A percentile compares a stretch with the other conserved stretches of the same genome.
phyloP scores from a whole-genome alignment of 306 rosid genomes.

The barrel medic (Medicago truncatula) region DNA sequence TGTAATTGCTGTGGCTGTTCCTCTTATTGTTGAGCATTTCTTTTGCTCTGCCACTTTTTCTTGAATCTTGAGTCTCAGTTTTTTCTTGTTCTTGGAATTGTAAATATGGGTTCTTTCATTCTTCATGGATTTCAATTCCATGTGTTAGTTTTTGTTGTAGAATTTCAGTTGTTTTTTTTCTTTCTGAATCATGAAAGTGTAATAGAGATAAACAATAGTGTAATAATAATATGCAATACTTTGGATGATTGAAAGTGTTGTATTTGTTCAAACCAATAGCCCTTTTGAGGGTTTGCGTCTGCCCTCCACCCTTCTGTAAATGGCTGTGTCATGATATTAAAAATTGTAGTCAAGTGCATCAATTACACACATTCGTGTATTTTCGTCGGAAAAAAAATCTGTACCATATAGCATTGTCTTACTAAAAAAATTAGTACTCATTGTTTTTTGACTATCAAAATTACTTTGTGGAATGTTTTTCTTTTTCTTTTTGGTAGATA shows the following conservation, averaged over 20 bases:
- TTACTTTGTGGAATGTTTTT: too few relatives aligned
- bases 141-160: background rate
- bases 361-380: too few relatives aligned
- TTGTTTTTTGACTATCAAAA: too few relatives aligned
- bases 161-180: background rate
- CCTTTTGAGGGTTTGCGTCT: too few relatives aligned
- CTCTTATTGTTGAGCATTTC: conserved; percentile 36
- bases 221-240: background rate
- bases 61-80: background rate
- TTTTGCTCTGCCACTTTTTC: conserved; percentile 28
- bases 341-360: too few relatives aligned
- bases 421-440: too few relatives aligned
- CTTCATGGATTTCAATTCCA: conserved; percentile 29
- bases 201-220: background rate
- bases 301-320: too few relatives aligned
- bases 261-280: background rate
- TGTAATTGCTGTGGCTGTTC: conserved; percentile 26
- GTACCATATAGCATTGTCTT: too few relatives aligned
- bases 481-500: too few relatives aligned
- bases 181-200: background rate
- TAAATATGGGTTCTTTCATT: conserved; percentile 11
- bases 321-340: too few relatives aligned
- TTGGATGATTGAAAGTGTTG: background rate
- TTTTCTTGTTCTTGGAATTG: conserved; percentile 1
- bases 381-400: too few relatives aligned